These are phyloP conservation scores for Penicillium sp. DNA, from an alignment of 2,329 filamentous ascomycete species.

Conservation along the genomic window DNA sequence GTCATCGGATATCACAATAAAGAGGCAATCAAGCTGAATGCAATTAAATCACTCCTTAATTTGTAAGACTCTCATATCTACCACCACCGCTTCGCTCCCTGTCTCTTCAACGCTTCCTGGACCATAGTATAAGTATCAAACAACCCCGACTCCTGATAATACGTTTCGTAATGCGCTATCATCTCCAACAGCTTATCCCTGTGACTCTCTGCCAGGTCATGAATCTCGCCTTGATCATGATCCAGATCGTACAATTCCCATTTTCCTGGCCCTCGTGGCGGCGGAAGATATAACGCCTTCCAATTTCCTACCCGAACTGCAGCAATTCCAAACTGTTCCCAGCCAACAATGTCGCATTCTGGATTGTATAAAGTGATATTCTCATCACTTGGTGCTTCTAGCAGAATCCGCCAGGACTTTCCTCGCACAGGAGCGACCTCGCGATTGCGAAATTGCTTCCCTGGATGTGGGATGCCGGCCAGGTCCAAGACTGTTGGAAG, in stretches of 20 bases:
- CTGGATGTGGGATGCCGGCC: conserved; percentile 5
- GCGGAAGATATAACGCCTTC: conserved; percentile 4
- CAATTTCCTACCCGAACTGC: conserved; percentile 8
- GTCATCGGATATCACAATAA: no score
- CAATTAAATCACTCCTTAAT: no score
- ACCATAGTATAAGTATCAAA: conserved; percentile 1
- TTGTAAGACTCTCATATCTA: no score
- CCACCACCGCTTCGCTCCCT: conserved; percentile 1
- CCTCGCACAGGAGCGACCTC: conserved; percentile 3
- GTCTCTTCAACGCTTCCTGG: background rate
- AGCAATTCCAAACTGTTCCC: conserved; percentile 10
- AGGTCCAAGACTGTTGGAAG: conserved; percentile 8
- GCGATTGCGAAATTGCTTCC: background rate
- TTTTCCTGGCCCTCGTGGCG: background rate
- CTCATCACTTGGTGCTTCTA: background rate
- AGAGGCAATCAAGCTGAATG: no score
- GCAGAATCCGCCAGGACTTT: conserved; percentile 6
- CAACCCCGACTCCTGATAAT: conserved; percentile 3
- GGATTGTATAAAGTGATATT: background rate
- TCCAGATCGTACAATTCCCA: conserved; percentile 14
- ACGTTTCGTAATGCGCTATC: conserved; percentile 2
- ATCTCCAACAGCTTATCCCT: background rate
- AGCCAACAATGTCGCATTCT: conserved; percentile 4
- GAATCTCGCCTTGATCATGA: conserved; percentile 6
- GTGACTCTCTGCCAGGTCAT: conserved; percentile 1